A percentile compares a stretch with the other conserved stretches of the same genome.
Evolutionary conservation across 768 basidiomycete genomes (phyloP).

Genomic region (Fomitopsis serialis): DNA sequence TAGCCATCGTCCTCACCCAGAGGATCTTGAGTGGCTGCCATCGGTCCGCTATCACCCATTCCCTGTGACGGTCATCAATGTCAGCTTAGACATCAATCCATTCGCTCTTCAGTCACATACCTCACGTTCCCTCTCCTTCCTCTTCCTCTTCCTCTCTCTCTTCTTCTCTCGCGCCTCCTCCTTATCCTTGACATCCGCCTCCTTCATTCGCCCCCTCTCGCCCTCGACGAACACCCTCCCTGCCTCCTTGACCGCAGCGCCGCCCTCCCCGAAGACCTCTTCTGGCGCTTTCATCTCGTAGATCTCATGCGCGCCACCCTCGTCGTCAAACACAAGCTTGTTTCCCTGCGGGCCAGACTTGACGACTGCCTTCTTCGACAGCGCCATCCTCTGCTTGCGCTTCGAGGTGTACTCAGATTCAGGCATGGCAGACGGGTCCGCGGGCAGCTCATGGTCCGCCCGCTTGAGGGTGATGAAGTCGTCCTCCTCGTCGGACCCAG

Average conservation of each 20-base stretch:
- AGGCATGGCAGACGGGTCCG: constrained; percentile 25
- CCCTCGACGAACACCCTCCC: constrained; percentile 65
- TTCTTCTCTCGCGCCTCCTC: constrained; percentile 83
- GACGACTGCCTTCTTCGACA: constrained; percentile 66
- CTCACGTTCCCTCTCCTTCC: constrained; percentile 66
- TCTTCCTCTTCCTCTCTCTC: constrained; percentile 86
- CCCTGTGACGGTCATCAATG: constrained; percentile 18
- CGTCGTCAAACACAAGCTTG: constrained; percentile 89
- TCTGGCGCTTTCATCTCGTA: constrained; percentile 80
- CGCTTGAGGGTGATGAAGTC: constrained; percentile 95
- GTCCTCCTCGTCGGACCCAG: constrained; percentile 43
- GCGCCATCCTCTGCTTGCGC: constrained; percentile 73
- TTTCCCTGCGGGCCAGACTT: constrained; percentile 53
- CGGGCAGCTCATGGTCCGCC: constrained; percentile 72
- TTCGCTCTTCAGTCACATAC: constrained; percentile 11
- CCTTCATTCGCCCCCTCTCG: constrained; percentile 68
- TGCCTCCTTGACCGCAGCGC: constrained; percentile 61
- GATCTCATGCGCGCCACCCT: constrained; percentile 71
- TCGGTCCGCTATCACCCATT: constrained; percentile 15
- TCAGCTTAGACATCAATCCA: neutral
- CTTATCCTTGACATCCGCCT: constrained; percentile 71
- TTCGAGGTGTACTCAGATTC: constrained; percentile 65
- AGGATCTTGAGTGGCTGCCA: constrained; percentile 24
- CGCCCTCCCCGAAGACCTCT: constrained; percentile 48
- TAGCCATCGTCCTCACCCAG: constrained; percentile 57